Evolutionary conservation across 148 eudicot genomes (phyloP), one percentile per base, ranked within the genome.

Genomic region (Chenopodium quinoa): DNA sequence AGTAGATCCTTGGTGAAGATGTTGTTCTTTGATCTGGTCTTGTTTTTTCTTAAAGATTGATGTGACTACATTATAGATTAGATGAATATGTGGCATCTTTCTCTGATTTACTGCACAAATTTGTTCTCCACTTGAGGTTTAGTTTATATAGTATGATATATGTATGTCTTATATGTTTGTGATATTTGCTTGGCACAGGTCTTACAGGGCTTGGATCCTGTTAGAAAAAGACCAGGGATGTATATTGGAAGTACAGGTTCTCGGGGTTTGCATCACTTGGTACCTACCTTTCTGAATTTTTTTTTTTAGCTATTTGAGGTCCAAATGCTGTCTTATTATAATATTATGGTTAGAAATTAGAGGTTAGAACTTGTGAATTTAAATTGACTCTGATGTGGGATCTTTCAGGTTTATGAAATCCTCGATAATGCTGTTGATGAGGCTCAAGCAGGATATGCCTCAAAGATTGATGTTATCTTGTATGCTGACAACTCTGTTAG

Each of bases 151-250:
- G 22, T 46, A 69, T 62, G 63, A 48, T 56, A 56, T 14, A 27
- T 44, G 16, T 40, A 14, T 32, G 74, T 47, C 54, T 54, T 56
- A 68, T 82, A 68, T 69, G 20, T 67, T 37, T 27, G 54, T 32
- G 25, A 56, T 81, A 79, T n/a, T 37, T 81, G 60, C 37, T 47
- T 79, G n/a, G 22, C 48, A 13, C 87, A 88, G 90, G 90, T 88
- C 22, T 82, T 96, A 87, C 93, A 96, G 89, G 99, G 99, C 71
- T 84, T 96, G 82, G 99, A 96, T 79, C 91, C 99, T 76, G 99
- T 96, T 40, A 93, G 99, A 82, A 92, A 92, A 89, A 90, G 99
- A 82, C 99, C 98, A 7, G 99, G 98, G 79, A 96, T 96, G 99
- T 96, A 96, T 86, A 92, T 96, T 60, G 99, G 99, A 88, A 94